Base-by-base conservation (phyloP, 2,329 filamentous ascomycete genomes). In the Penicillium italicum region DNA sequence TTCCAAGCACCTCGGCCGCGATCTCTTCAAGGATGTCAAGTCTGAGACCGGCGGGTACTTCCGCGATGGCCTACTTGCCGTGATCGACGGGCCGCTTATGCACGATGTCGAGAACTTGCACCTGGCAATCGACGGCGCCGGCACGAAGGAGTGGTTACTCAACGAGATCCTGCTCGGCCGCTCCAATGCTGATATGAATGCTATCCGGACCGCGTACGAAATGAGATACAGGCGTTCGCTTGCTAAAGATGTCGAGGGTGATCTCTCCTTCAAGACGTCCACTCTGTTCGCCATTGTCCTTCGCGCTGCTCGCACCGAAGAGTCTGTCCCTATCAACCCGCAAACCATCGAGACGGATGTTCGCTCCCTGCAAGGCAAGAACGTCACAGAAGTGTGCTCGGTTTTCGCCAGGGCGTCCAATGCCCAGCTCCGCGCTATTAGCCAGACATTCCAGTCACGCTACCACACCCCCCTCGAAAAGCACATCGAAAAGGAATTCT, bases 201-300 rank as follows among this genome's bases (percentile, higher is more conserved):
- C 90, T 37, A 97, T 99, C 79, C 96, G 95, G 76, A 74, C 79
- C 44, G 82, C 85, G 18, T 97, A 96, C 71, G 81, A 86, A 42
- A 81, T 82, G 16, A 84, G 82, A 0, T 91, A 87, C 77, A 78
- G 79, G 36, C 81, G 81, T 20, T 79, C 81, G 16, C 82, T 97
- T 1, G 87, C 92, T 65, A 76, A 79, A 12, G 88, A 89, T 52
- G 84, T 97, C 60, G 85, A 85, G 62, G 83, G 82, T 20, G 93
- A 97, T 63, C 78, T 97, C 20, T 93, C 88, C 62, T 83, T 89
- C 73, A 94, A 94, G 76, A 97, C 93, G 0, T 86, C 92, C 71
- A 80, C 86, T 20, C 85, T 97, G 65, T 97, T 96, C 76, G 77
- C 89, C 71, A 89, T 94, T 74, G 87, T 96, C 24, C 78, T 96